Evolutionary conservation across 2,329 filamentous ascomycete genomes (phyloP), one percentile per base, ranked within the genome.

Genomic region (Penicillium sp.): DNA sequence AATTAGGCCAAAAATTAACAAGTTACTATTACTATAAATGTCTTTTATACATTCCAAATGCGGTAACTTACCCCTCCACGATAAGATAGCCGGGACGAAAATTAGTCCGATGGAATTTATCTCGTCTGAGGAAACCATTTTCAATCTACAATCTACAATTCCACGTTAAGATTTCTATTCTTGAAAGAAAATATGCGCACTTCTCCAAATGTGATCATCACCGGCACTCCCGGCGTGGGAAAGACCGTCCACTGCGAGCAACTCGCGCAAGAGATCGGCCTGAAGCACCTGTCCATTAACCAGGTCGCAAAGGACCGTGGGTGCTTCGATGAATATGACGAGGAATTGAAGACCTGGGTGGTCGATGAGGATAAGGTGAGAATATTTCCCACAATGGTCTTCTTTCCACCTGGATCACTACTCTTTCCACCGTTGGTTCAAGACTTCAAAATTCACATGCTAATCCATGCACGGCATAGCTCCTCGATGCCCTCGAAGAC

Each of bases 291-390:
- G 13, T 85, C 85, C 9, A 82, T 98, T 63, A 98, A 97, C 69
- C 81, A 95, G 60, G 77, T 97, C 34, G 90, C 94, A 54, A 96
- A 95, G 71, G 87, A 95, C 55, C 81, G 84, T 58, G 82, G 79
- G 51, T 96, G 90, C 64, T 87, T 93, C 63, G 89, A 95, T 64
- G 87, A 87, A 22, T 95, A 81, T 72, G 88, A 94, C 59, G 85
- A 94, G 38, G 85, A 90, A 67, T 83, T 84, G 48, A 82, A 88
- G 66, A 89, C 85, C 62, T 94, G 87, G 82, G 86, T 97, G 51
- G 90, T 98, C 15, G 91, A 98, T 65, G 93, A 98, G 69, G 93
- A 98, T 66, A 95, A 94, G 78, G 88, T 89, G 64, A 53, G 71
- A 42, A 38, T 45, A 31, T 34, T 32, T 43, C 31, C 28, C 12